phyloP scores from a whole-genome alignment of 192 early-diverging fungal species.

The Pilaira anomala region DNA sequence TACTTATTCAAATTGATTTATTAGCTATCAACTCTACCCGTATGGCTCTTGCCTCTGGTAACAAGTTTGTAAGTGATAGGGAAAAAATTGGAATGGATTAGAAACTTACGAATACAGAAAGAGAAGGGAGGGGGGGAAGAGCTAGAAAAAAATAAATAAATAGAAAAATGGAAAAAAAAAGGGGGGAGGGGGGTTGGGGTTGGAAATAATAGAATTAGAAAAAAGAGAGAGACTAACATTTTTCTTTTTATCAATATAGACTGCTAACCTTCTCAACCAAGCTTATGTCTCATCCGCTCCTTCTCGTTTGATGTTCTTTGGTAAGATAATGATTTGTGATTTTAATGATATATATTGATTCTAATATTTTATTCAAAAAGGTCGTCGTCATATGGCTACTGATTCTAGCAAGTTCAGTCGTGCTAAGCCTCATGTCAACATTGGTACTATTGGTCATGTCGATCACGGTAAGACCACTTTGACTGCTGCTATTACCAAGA shows the following conservation, averaged over 20 bases:
- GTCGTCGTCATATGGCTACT: constrained; percentile 40
- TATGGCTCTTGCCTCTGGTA: constrained; percentile 27
- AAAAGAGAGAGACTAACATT: too few species aligned
- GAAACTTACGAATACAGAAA: neutral
- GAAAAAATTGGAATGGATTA: neutral
- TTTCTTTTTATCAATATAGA: neutral
- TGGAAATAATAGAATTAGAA: neutral
- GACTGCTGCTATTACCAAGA: constrained; percentile 98
- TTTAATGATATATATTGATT: neutral
- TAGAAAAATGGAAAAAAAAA: neutral
- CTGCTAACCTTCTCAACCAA: constrained; percentile 32
- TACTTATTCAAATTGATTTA: neutral
- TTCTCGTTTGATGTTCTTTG: constrained; percentile 30
- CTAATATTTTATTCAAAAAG: constrained; percentile 6
- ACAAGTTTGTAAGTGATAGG: constrained; percentile 27
- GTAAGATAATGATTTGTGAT: constrained; percentile 4
- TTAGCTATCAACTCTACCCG: constrained; percentile 25
- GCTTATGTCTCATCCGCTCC: constrained; percentile 33
- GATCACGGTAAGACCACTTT: constrained; percentile 99
- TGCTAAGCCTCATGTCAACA: constrained; percentile 96
- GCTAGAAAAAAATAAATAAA: neutral
- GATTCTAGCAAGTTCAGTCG: constrained; percentile 70
- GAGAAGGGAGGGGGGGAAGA: too few species aligned
- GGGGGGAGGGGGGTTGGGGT: too few species aligned
- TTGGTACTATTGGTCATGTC: constrained; percentile 98